Conservation (phyloP, 768 basidiomycete species). For the Stropharia rugosoannulata region DNA sequence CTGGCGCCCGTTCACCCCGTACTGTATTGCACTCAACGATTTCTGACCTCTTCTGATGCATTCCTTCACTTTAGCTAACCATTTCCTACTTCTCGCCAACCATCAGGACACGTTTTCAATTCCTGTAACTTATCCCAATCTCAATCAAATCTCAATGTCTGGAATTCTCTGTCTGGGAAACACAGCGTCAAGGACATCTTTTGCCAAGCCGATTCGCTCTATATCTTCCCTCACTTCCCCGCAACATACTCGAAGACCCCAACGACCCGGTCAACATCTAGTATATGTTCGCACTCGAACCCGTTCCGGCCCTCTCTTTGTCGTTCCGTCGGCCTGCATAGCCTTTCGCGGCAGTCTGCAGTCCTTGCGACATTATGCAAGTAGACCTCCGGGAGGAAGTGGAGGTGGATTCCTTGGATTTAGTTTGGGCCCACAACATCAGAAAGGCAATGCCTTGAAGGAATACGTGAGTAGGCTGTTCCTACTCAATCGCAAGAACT, state of each 20-base stretch:
- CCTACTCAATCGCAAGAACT: background rate
- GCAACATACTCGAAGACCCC: background rate
- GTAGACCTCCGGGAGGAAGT: slow-evolving; percentile 38
- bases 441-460: slow-evolving; percentile 85
- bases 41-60: too few relatives aligned
- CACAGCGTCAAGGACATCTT: background rate
- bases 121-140: background rate
- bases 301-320: slow-evolving; percentile 21
- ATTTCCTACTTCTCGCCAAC: background rate
- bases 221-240: slow-evolving; percentile 4
- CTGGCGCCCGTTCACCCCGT: too few relatives aligned
- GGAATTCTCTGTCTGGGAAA: background rate
- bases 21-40: too few relatives aligned
- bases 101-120: background rate
- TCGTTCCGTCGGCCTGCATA: slow-evolving; percentile 24
- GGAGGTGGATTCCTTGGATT: slow-evolving; percentile 62
- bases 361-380: slow-evolving; percentile 15
- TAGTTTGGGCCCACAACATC: slow-evolving; percentile 54
- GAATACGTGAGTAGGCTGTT: slow-evolving; percentile 50
- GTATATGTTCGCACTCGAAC: slow-evolving; percentile 23
- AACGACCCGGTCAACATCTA: background rate
- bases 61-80: background rate
- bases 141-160: too few relatives aligned
- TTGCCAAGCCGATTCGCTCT: background rate
- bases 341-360: slow-evolving; percentile 11